Evolutionary conservation across 2,329 filamentous ascomycete species (phyloP).

Genomic region (Ceratocystis lukuohia): DNA sequence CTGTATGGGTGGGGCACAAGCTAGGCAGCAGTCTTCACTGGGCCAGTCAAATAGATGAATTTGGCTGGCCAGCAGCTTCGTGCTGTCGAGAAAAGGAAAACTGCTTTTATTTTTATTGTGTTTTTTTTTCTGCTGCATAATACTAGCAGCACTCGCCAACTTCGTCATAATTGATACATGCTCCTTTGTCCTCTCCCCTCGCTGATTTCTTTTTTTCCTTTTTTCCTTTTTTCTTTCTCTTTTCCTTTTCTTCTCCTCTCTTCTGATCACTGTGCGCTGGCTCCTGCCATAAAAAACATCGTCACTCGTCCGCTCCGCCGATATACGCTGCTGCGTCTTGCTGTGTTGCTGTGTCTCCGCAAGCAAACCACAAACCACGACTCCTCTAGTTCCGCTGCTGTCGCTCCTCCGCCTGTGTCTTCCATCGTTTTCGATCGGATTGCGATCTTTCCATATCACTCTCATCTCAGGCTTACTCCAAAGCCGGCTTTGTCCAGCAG

Average conservation of each 20-base stretch:
- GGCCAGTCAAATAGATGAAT: slow-evolving; percentile 10
- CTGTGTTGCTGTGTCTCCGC: too few species aligned
- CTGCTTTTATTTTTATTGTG: neutral
- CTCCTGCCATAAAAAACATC: neutral
- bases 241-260: neutral
- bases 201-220: slow-evolving; percentile 12
- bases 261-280: neutral
- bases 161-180: neutral
- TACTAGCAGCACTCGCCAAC: too few species aligned
- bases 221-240: neutral
- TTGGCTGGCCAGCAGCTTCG: neutral
- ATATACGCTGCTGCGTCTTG: too few species aligned
- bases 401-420: neutral
- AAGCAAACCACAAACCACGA: too few species aligned
- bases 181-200: neutral
- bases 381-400: too few species aligned
- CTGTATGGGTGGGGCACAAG: neutral
- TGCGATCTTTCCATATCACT: neutral
- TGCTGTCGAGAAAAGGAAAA: neutral
- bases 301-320: too few species aligned
- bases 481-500: neutral
- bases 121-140: neutral
- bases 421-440: neutral
- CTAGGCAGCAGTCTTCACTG: slow-evolving; percentile 16
- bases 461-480: neutral